phyloP scores from a whole-genome alignment of 257 asterid genomes.

The Avicennia marina region DNA sequence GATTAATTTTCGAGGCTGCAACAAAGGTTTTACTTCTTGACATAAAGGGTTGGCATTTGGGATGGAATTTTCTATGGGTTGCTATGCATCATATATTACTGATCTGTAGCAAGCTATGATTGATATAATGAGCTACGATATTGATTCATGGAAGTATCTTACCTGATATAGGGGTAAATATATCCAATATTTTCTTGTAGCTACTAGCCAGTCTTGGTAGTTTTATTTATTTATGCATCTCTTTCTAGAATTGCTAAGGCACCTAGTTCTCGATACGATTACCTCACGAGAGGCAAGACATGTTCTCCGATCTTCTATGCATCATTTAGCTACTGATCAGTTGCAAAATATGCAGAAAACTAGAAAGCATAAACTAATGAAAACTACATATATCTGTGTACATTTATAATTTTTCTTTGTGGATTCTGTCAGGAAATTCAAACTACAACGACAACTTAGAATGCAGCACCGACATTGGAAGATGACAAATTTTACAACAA shows the following conservation, averaged over 20 bases:
- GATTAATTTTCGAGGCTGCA: not conserved
- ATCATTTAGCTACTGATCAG: no score
- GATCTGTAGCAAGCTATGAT: not conserved
- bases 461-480: no score
- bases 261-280: not conserved
- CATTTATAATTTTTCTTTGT: no score
- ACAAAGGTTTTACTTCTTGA: conserved; percentile 1
- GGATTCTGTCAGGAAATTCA: no score
- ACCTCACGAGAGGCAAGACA: not conserved
- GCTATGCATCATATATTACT: not conserved
- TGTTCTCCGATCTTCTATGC: not conserved
- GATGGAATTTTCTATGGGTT: not conserved
- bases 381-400: no score
- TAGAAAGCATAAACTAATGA: no score
- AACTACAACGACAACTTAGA: no score
- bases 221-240: not conserved
- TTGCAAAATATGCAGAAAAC: no score
- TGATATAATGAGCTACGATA: not conserved
- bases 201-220: not conserved
- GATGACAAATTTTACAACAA: no score
- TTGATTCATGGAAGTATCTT: not conserved
- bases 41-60: not conserved
- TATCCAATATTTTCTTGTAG: not conserved
- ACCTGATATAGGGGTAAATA: not conserved
- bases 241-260: not conserved